These are phyloP conservation scores for Mycena rosella DNA, from an alignment of 768 basidiomycete species.

Conservation along the genomic window DNA sequence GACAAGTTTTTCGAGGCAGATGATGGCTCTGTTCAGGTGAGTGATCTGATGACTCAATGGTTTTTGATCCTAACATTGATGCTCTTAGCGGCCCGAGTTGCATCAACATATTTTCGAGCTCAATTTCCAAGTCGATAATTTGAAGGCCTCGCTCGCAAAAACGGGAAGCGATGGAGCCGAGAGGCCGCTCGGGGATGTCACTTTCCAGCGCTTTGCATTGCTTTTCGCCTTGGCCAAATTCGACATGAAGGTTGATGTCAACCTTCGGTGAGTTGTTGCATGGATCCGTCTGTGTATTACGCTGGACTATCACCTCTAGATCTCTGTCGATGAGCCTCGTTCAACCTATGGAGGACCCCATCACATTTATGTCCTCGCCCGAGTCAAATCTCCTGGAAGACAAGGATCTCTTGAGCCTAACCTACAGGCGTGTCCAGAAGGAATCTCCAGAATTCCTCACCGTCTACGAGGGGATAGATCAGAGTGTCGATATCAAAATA, in stretches of 20 bases:
- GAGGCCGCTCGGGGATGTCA: constrained; percentile 80
- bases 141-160: constrained; percentile 85
- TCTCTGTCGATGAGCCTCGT: constrained; percentile 83
- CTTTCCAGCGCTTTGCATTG: constrained; percentile 83
- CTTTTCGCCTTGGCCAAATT: constrained; percentile 82
- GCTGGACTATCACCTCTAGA: constrained; percentile 51
- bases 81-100: constrained; percentile 53
- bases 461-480: constrained; percentile 87
- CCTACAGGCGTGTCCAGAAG: constrained; percentile 84
- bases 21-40: constrained; percentile 69
- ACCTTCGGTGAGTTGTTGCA: constrained; percentile 69
- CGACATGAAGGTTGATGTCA: constrained; percentile 89
- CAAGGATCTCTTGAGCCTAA: constrained; percentile 80
- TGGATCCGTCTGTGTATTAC: not conserved
- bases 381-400: constrained; percentile 55
- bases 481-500: constrained; percentile 86
- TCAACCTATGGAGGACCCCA: constrained; percentile 64
- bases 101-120: constrained; percentile 82
- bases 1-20: constrained; percentile 82
- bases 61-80: constrained; percentile 7
- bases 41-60: constrained; percentile 31
- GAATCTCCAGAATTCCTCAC: constrained; percentile 88
- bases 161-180: constrained; percentile 73
- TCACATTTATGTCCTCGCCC: constrained; percentile 77
- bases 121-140: constrained; percentile 86